Conservation (phyloP, 345 rosid species). For the Murraya koenigii region DNA sequence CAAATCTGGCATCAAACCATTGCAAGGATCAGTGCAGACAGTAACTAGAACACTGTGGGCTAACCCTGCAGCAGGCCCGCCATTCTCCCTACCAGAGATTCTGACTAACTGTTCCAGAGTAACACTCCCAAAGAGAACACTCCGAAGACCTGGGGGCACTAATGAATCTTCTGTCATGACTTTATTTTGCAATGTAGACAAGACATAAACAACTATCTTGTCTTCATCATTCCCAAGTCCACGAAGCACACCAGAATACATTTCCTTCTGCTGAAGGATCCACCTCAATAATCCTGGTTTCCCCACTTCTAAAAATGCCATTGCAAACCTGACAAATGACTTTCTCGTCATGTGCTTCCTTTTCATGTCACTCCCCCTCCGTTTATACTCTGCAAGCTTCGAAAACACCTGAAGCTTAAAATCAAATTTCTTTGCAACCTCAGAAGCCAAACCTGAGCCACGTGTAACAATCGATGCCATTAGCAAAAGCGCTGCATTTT, state of each 20-base stretch:
- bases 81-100: conserved; percentile 64
- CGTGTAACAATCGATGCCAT: conserved; percentile 66
- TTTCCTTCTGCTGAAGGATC: conserved; percentile 77
- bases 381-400: conserved; percentile 55
- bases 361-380: conserved; percentile 40
- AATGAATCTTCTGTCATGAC: conserved; percentile 69
- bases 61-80: conserved; percentile 52
- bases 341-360: conserved; percentile 55
- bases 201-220: conserved; percentile 56
- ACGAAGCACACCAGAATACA: conserved; percentile 73
- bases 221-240: conserved; percentile 69
- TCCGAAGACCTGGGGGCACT: conserved; percentile 73
- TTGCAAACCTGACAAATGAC: conserved; percentile 72
- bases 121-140: conserved; percentile 85
- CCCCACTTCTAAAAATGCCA: conserved; percentile 86
- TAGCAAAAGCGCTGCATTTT: conserved; percentile 67
- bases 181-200: conserved; percentile 61
- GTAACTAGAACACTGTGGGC: conserved; percentile 62
- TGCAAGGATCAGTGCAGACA: conserved; percentile 82
- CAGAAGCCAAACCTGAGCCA: conserved; percentile 75
- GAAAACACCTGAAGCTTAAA: conserved; percentile 59
- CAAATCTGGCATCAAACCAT: conserved; percentile 85
- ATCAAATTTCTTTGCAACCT: conserved; percentile 73
- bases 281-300: conserved; percentile 72
- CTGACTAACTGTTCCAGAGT: conserved; percentile 67